Evolutionary conservation across 352 stramenopile species (phyloP).

Genomic region (Saprolegnia parasitica): DNA sequence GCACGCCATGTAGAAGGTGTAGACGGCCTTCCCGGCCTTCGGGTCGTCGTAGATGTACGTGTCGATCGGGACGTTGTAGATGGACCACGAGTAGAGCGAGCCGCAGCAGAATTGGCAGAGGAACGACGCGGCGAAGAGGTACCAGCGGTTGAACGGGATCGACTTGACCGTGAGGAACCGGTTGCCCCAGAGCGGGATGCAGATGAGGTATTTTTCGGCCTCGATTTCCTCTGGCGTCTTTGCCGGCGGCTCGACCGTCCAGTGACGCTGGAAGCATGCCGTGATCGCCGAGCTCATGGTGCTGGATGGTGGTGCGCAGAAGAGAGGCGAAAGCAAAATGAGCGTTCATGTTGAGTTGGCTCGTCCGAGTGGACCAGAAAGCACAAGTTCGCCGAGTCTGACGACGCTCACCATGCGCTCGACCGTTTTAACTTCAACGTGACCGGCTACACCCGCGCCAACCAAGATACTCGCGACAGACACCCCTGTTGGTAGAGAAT

Average conservation of each 20-base stretch:
- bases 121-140: conserved; percentile 55
- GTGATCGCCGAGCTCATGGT: neutral
- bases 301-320: no score
- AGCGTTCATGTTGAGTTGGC: no score
- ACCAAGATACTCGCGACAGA: no score
- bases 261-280: conserved; percentile 34
- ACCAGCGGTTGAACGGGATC: conserved; percentile 54
- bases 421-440: no score
- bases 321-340: no score
- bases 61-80: conserved; percentile 58
- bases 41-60: conserved; percentile 43
- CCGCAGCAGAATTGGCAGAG: conserved; percentile 60
- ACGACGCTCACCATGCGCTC: no score
- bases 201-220: conserved; percentile 47
- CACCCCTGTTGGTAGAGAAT: no score
- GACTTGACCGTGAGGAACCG: neutral
- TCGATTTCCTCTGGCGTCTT: conserved; percentile 45
- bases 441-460: no score
- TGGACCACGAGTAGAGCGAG: conserved; percentile 67
- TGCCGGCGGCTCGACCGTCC: conserved; percentile 41
- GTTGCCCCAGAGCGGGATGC: conserved; percentile 26
- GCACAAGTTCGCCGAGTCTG: no score
- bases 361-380: no score
- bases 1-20: conserved; percentile 61
- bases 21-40: conserved; percentile 47